phyloP scores from a whole-genome alignment of 495 filamentous ascomycete genomes.

The Penicillium crystallinum region DNA sequence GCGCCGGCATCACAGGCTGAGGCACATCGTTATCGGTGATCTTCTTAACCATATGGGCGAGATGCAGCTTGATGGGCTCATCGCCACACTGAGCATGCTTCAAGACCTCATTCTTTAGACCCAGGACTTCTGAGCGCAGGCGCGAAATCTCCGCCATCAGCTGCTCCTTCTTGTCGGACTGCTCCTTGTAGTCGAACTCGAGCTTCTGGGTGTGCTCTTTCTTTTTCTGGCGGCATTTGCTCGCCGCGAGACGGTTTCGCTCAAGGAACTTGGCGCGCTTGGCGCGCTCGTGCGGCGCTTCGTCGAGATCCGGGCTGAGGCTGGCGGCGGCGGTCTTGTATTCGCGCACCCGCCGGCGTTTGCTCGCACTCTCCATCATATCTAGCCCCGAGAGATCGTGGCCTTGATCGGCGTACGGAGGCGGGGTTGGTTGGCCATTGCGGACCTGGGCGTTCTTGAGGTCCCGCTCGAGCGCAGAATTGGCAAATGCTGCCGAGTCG shows the following conservation, averaged over 20 bases:
- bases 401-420: slow-evolving; percentile 24
- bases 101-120: slow-evolving; percentile 54
- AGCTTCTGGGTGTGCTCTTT: slow-evolving; percentile 65
- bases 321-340: slow-evolving; percentile 14
- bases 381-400: slow-evolving; percentile 1
- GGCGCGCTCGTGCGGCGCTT: slow-evolving; percentile 21
- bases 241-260: slow-evolving; percentile 77
- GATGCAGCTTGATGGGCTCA: slow-evolving; percentile 46
- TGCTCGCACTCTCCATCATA: background rate
- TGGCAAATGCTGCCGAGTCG: slow-evolving; percentile 22
- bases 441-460: slow-evolving; percentile 36
- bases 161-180: slow-evolving; percentile 58
- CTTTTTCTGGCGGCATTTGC: slow-evolving; percentile 84
- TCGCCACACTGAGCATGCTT: slow-evolving; percentile 56
- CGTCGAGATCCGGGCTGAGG: slow-evolving; percentile 24
- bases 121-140: slow-evolving; percentile 40
- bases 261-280: slow-evolving; percentile 59
- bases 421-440: slow-evolving; percentile 42
- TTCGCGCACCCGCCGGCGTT: slow-evolving; percentile 10
- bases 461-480: slow-evolving; percentile 25
- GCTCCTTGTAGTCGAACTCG: slow-evolving; percentile 39
- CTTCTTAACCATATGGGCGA: slow-evolving; percentile 41
- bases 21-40: slow-evolving; percentile 26
- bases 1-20: background rate
- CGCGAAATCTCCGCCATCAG: slow-evolving; percentile 54